Conservation (phyloP, 2,329 filamentous ascomycete genomes). For the Geosmithia morbida region DNA sequence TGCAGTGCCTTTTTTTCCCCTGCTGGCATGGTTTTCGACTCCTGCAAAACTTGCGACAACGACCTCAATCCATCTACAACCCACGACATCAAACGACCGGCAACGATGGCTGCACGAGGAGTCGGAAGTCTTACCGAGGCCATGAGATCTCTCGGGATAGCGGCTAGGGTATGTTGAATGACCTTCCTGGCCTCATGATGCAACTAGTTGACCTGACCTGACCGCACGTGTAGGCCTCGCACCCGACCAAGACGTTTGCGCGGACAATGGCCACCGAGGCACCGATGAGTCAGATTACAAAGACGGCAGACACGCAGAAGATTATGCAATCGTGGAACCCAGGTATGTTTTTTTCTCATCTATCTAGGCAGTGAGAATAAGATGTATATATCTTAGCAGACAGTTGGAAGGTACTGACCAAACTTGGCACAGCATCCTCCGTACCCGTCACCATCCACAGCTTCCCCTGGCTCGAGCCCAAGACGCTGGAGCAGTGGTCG, state of each 20-base stretch:
- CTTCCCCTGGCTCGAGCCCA: constrained; percentile 81
- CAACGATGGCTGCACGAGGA: constrained; percentile 30
- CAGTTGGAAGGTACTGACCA: not conserved
- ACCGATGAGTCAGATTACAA: constrained; percentile 18
- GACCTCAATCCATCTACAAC: not conserved
- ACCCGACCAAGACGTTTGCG: constrained; percentile 24
- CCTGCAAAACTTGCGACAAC: not conserved
- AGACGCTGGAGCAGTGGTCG: constrained; percentile 63
- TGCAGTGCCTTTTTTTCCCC: constrained; percentile 2
- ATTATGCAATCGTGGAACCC: constrained; percentile 29
- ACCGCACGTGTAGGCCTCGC: constrained; percentile 13
- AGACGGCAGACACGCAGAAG: constrained; percentile 16
- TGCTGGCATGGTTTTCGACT: constrained; percentile 1
- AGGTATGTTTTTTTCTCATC: constrained; percentile 15
- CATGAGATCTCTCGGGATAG: constrained; percentile 32
- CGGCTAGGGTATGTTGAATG: constrained; percentile 19
- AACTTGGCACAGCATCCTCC: constrained; percentile 29
- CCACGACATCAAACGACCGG: not conserved
- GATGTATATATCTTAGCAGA: no score
- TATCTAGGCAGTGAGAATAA: no score
- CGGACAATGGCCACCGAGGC: constrained; percentile 41
- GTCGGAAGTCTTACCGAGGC: constrained; percentile 37
- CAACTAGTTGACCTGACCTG: constrained; percentile 2
- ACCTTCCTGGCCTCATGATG: not conserved
- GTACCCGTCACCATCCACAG: constrained; percentile 77